phyloP scores from a whole-genome alignment of 192 early-diverging fungal species.

The Phycomyces blakesleeanus region DNA sequence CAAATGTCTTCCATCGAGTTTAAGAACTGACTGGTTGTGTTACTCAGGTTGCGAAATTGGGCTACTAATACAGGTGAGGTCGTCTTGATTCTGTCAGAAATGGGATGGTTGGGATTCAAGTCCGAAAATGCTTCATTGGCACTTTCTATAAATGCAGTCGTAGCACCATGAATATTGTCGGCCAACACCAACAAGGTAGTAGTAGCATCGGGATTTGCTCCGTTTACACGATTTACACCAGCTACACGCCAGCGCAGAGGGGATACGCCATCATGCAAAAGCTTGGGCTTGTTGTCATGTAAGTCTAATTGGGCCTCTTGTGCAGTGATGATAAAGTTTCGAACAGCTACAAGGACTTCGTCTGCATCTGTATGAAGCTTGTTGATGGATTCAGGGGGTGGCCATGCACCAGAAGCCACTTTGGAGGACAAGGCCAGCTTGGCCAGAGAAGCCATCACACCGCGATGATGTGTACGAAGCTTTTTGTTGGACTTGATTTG shows the following conservation, averaged over 20 bases:
- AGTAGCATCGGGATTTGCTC: not conserved
- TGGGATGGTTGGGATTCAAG: not conserved
- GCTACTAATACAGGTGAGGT: slow-evolving; percentile 31
- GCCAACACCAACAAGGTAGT: slow-evolving; percentile 1
- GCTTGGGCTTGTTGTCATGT: slow-evolving; percentile 14
- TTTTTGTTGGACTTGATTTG: slow-evolving; percentile 41
- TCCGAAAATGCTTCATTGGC: not conserved
- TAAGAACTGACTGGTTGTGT: slow-evolving; percentile 32
- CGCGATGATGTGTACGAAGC: slow-evolving; percentile 27
- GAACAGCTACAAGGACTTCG: slow-evolving; percentile 62
- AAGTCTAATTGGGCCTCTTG: slow-evolving; percentile 46
- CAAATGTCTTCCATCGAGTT: slow-evolving; percentile 18
- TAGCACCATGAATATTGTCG: slow-evolving; percentile 6
- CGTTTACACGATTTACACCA: not conserved
- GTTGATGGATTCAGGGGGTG: slow-evolving; percentile 66
- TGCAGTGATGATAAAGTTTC: slow-evolving; percentile 54
- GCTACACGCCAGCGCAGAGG: slow-evolving; percentile 9
- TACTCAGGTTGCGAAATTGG: slow-evolving; percentile 34
- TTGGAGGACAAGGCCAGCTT: slow-evolving; percentile 74
- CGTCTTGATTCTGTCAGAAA: slow-evolving; percentile 9
- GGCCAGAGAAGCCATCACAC: slow-evolving; percentile 64
- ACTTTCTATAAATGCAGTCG: slow-evolving; percentile 14
- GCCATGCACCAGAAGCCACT: slow-evolving; percentile 59
- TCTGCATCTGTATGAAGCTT: slow-evolving; percentile 55
- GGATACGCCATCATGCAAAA: slow-evolving; percentile 6